Percentiles rank a stretch among this genome's conserved stretches.
Conservation (phyloP, 768 basidiomycete genomes). For the Ramaria sp. region DNA sequence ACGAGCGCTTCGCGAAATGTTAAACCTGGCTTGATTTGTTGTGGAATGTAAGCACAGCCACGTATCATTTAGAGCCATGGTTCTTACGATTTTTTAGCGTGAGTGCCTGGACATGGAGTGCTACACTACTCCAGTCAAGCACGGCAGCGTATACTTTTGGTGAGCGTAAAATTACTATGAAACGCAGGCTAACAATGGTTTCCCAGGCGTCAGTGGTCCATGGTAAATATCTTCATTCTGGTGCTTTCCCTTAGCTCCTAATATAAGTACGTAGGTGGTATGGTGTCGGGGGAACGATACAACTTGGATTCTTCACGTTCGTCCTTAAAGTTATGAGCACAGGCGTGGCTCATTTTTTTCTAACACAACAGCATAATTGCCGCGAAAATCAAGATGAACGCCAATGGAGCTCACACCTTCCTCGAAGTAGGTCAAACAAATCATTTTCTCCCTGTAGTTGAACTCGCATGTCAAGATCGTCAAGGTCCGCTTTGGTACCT, state of each 20-base stretch:
- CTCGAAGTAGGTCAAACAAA: slow-evolving; percentile 27
- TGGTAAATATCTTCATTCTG: slow-evolving; percentile 21
- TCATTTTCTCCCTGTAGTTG: background rate
- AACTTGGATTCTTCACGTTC: slow-evolving; percentile 36
- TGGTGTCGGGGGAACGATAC: slow-evolving; percentile 40
- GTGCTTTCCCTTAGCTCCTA: background rate
- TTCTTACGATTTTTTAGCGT: slow-evolving; percentile 21
- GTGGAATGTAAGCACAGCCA: slow-evolving; percentile 29
- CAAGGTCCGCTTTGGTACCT: slow-evolving; percentile 35
- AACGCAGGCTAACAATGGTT: background rate
- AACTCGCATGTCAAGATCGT: slow-evolving; percentile 27
- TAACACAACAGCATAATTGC: slow-evolving; percentile 22
- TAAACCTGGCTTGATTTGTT: slow-evolving; percentile 40
- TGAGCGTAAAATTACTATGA: slow-evolving; percentile 1
- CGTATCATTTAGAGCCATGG: background rate
- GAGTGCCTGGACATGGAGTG: slow-evolving; percentile 49
- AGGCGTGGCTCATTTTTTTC: background rate
- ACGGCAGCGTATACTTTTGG: slow-evolving; percentile 41
- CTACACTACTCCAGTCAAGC: slow-evolving; percentile 42
- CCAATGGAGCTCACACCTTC: slow-evolving; percentile 46
- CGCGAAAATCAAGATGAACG: slow-evolving; percentile 48
- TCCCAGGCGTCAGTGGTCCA: slow-evolving; percentile 38
- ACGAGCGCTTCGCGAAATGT: slow-evolving; percentile 36
- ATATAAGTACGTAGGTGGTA: slow-evolving; percentile 29
- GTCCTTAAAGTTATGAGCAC: slow-evolving; percentile 11